Evolutionary conservation across 1,284 basidiomycete genomes (phyloP).

Genomic region (Hymenochaete sp.): DNA sequence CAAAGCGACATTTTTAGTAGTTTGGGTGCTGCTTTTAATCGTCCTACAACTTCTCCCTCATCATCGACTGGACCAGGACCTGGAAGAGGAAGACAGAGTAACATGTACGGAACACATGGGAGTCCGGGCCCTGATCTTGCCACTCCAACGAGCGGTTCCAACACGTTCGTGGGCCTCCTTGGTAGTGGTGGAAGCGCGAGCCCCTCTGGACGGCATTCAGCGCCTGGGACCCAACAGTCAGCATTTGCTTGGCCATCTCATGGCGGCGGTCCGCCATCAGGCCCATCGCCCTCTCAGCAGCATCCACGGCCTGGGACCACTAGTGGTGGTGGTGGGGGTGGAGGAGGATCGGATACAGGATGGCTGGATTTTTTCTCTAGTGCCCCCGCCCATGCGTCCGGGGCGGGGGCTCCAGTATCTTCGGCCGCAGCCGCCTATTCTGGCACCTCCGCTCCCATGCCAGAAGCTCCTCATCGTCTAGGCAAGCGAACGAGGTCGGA

Average conservation of each 20-base stretch:
- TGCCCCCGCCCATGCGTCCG: constrained; percentile 11
- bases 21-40: constrained; percentile 1
- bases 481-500: constrained; percentile 9
- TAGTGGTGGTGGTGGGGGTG: constrained; percentile 1
- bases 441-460: neutral
- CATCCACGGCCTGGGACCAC: constrained; percentile 3
- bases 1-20: too few relatives aligned
- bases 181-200: constrained; percentile 3
- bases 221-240: neutral
- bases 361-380: constrained; percentile 19
- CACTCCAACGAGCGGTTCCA: neutral
- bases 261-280: neutral
- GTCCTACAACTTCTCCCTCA: neutral
- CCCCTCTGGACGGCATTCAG: neutral
- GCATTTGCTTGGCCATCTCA: constrained; percentile 13
- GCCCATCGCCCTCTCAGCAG: neutral
- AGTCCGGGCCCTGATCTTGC: constrained; percentile 1
- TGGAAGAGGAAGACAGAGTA: neutral
- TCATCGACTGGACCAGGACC: constrained; percentile 2
- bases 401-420: constrained; percentile 27
- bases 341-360: constrained; percentile 3
- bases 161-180: constrained; percentile 12
- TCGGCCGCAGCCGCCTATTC: constrained; percentile 46
- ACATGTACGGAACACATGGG: constrained; percentile 1
- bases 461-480: neutral